Evolutionary conservation across 345 rosid genomes (phyloP), one percentile per base, ranked within the genome.

Genomic region (Trapa incisa): DNA sequence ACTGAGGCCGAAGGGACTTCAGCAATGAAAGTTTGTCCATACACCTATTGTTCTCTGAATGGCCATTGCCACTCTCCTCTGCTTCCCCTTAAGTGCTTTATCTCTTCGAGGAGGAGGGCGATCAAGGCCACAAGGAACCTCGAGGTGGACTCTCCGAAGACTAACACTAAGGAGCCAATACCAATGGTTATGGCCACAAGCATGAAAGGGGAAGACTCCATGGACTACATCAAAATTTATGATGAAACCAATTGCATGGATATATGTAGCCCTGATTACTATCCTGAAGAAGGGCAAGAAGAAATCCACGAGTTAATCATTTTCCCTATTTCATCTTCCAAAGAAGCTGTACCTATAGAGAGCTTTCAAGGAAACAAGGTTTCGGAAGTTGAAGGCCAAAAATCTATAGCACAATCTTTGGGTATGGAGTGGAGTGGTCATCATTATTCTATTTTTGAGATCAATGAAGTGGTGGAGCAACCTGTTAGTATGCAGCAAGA

Each of bases 31-130:
- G 97, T 94, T 37, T 94, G 99, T 62, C 86, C 96, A 11, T 88
- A 87, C 68, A 78, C 79, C n/a, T 88, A 87, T 70, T 94, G 99
- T 72, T 94, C 99, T 62, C 94, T 94, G 29, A 94, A 94, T 37
- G 96, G 96, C 29, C 99, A 88, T 81, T 84, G 73, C 48, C 97
- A 85, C 68, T 42, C 78, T 41, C 90, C 83, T 75, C 73, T 74
- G 77, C 89, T 87, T 65, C 97, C 97, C 43, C 71, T 94, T 68
- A 90, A 83, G 80, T 72, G 81, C 76, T 91, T 90, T 80, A 72
- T 94, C 71, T 83, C 85, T 15, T 76, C 86, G 9, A 84, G 82
- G 78, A 85, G 97, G 66, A 79, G 77, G 35, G 74, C 80, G 36
- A 43, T 90, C 79, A 88, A 86, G 82, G 65, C 79, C 11, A 89